Base-by-base conservation (phyloP, 176 grass and related monocot species). In the Musa schizocarpa region DNA sequence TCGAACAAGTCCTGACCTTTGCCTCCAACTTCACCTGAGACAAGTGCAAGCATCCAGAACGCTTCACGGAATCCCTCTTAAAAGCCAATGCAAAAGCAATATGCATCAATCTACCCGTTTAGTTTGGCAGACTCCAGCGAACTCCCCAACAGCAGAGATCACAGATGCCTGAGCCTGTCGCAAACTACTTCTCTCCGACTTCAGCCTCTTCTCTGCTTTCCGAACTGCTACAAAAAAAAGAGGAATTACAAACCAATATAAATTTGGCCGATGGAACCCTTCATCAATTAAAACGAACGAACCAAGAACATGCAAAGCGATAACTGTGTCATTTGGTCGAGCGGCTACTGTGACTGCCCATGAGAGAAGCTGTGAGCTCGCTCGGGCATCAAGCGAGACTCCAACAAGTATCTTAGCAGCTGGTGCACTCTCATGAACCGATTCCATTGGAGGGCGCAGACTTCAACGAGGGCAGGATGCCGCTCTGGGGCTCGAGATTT, bases 11-110 rank as follows among this genome's bases (percentile, higher is more conserved):
- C 67, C 88, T 78, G 13, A 99, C 91, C 62, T 93, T 94, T 23
- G 90, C 86, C 82, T 99, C 95, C 88, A 99, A 87, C 78, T 78
- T 94, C 25, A 99, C 85, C 94, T 98, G 71, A 69, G 68, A 78
- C 34, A 86, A 56, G 52, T 24, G 74, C 59, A 66, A 58, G 79
- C 8, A 74, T 52, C 25, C 20, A 68, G 51, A 55, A 43, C 34
- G 34, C 4, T 4, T 4, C 34, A 6, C 34, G 6, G 34, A 43
- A 43, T 43, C 34, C 34, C 34, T 43, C 34, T 43, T 43, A 43
- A 43, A 43, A 43, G 4, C 34, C 34, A 43, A 43, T 6, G 34
- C 34, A 43, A 43, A 43, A 43, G 34, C 34, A 43, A 43, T 54
- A 13, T 68, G 2, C 48, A 10, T 57, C 67, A 65, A 48, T 26